These are phyloP conservation scores for Panaeolus cyanescens DNA, from an alignment of 768 basidiomycete genomes.

Conservation along the genomic window DNA sequence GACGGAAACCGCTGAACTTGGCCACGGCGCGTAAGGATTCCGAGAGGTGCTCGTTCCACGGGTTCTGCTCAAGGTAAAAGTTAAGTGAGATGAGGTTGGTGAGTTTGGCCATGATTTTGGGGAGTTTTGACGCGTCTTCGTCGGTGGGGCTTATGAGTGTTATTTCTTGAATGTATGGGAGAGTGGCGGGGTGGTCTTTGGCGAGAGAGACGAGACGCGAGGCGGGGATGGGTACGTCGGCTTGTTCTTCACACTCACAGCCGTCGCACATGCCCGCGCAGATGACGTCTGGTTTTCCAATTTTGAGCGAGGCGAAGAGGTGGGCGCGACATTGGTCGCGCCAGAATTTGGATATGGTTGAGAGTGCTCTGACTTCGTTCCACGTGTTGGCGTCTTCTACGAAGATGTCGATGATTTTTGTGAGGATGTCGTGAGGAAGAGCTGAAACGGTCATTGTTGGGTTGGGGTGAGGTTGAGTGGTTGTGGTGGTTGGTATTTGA, in stretches of 20 bases:
- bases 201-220: neutral
- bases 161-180: neutral
- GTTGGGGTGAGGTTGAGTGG: neutral
- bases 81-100: neutral
- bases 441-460: neutral
- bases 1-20: neutral
- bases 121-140: neutral
- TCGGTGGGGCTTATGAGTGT: neutral
- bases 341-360: neutral
- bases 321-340: neutral
- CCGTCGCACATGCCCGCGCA: neutral
- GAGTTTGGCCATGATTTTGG: neutral
- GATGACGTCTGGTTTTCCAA: neutral
- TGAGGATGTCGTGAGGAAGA: neutral
- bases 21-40: neutral
- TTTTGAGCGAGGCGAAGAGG: neutral
- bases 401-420: neutral
- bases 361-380: neutral
- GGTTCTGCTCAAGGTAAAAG: neutral
- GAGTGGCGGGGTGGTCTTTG: neutral
- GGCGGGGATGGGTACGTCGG: neutral
- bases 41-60: neutral
- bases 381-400: neutral
- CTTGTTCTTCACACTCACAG: neutral
- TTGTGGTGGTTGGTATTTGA: neutral